These are phyloP conservation scores for Malassezia vespertilionis DNA, from an alignment of 1,284 basidiomycete genomes.

Conservation along the genomic window DNA sequence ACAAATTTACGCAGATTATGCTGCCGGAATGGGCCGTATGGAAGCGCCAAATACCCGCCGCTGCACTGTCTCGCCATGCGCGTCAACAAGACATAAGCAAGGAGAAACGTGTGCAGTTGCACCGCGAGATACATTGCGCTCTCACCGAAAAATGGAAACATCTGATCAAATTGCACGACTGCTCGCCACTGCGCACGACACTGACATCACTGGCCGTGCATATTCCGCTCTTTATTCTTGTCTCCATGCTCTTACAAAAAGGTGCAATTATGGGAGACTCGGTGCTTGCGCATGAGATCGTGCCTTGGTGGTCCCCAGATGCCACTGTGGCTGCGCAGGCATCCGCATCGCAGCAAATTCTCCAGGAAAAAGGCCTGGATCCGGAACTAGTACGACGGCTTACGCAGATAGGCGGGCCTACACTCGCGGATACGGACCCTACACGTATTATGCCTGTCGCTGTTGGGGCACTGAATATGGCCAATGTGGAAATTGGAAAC, in stretches of 20 bases:
- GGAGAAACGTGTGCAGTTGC: constrained; percentile 50
- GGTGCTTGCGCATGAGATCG: constrained; percentile 24
- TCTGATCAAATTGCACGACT: constrained; percentile 27
- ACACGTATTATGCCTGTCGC: constrained; percentile 36
- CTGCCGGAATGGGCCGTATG: constrained; percentile 58
- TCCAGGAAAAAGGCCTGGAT: constrained; percentile 36
- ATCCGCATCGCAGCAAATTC: constrained; percentile 25
- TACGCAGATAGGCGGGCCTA: constrained; percentile 33
- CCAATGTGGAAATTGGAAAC: constrained; percentile 35
- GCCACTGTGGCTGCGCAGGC: constrained; percentile 28
- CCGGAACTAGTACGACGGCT: constrained; percentile 23
- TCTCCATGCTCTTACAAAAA: constrained; percentile 33
- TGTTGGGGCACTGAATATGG: constrained; percentile 34
- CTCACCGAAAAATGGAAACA: constrained; percentile 25
- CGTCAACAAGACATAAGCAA: neutral
- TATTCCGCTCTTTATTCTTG: constrained; percentile 35
- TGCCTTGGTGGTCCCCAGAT: constrained; percentile 41
- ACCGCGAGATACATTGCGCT: constrained; percentile 38
- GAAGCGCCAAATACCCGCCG: constrained; percentile 49
- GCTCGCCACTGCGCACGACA: constrained; percentile 29
- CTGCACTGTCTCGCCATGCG: constrained; percentile 30
- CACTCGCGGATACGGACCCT: constrained; percentile 30
- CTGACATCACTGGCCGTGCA: constrained; percentile 30
- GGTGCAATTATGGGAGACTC: constrained; percentile 22
- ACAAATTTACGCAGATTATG: constrained; percentile 59